phyloP scores from a whole-genome alignment of 2,329 filamentous ascomycete species.

The Berkeleyomyces basicola region DNA sequence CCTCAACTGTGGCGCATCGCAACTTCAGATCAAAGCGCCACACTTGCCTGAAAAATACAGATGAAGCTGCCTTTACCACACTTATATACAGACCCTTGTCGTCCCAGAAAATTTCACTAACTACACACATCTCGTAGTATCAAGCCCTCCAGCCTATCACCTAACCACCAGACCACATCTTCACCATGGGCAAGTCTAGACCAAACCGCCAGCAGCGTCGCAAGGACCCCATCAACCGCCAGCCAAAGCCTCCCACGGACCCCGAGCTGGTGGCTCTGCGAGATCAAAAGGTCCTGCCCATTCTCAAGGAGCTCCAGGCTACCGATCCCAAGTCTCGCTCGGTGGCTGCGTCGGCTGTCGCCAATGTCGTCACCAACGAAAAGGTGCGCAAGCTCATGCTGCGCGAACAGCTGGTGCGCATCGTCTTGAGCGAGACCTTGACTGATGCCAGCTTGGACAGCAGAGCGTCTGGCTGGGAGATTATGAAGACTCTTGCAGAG shows the following conservation, averaged over 20 bases:
- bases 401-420: constrained; percentile 47
- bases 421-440: constrained; percentile 45
- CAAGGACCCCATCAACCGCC: constrained; percentile 38
- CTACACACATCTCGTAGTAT: neutral
- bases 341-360: constrained; percentile 40
- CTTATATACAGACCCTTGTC: neutral
- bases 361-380: constrained; percentile 44
- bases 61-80: neutral
- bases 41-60: constrained; percentile 1
- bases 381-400: constrained; percentile 48
- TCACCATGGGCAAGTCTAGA: constrained; percentile 42
- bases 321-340: constrained; percentile 42
- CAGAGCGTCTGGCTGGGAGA: constrained; percentile 50
- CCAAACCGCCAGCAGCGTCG: constrained; percentile 33
- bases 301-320: constrained; percentile 43
- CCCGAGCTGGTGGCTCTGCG: constrained; percentile 47
- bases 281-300: constrained; percentile 45
- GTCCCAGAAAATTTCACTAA: constrained; percentile 2
- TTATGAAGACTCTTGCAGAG: constrained; percentile 41
- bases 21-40: neutral
- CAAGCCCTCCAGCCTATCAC: neutral
- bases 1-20: neutral
- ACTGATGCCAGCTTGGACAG: constrained; percentile 47
- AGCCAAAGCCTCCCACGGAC: constrained; percentile 43
- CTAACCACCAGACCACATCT: neutral